Evolutionary conservation across 2,329 filamentous ascomycete genomes (phyloP).

Genomic region (Alternaria alternata): DNA sequence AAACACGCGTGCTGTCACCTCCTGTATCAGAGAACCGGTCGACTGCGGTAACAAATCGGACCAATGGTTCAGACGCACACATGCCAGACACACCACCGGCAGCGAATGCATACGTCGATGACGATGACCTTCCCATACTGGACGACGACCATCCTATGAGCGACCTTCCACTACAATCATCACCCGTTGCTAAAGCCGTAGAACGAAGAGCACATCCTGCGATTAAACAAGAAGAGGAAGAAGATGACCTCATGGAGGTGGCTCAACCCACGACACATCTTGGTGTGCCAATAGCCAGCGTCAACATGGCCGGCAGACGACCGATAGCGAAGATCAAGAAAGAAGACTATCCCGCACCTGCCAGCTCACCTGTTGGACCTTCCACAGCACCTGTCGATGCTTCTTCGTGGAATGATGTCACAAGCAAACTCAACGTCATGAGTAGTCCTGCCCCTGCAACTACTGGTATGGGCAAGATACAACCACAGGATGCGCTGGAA

Average conservation of each 20-base stretch:
- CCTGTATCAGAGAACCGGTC: slow-evolving; percentile 61
- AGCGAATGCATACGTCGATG: slow-evolving; percentile 56
- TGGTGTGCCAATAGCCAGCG: slow-evolving; percentile 70
- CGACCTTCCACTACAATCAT: slow-evolving; percentile 80
- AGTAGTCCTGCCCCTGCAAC: slow-evolving; percentile 74
- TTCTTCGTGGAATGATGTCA: slow-evolving; percentile 87
- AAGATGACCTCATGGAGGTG: slow-evolving; percentile 86
- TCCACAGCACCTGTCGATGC: slow-evolving; percentile 69
- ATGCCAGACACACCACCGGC: slow-evolving; percentile 54
- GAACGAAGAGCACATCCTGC: slow-evolving; percentile 70
- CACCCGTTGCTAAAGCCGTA: slow-evolving; percentile 80
- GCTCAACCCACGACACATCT: slow-evolving; percentile 73
- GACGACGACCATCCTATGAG: slow-evolving; percentile 82
- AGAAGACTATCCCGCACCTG: slow-evolving; percentile 72
- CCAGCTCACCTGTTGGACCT: slow-evolving; percentile 73
- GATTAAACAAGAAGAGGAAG: slow-evolving; percentile 70
- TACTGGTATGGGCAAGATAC: slow-evolving; percentile 78
- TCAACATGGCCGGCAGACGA: slow-evolving; percentile 85
- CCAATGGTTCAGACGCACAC: slow-evolving; percentile 52
- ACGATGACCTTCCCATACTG: slow-evolving; percentile 65
- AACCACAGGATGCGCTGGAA: slow-evolving; percentile 86
- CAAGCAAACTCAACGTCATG: slow-evolving; percentile 83
- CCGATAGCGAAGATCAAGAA: slow-evolving; percentile 77
- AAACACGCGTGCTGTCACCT: slow-evolving; percentile 81
- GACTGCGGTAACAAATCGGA: slow-evolving; percentile 29